A percentile compares a stretch with the other conserved stretches of the same genome.
Evolutionary conservation across 2,329 filamentous ascomycete genomes (phyloP).

Genomic region (Parascedosporium putredinis): DNA sequence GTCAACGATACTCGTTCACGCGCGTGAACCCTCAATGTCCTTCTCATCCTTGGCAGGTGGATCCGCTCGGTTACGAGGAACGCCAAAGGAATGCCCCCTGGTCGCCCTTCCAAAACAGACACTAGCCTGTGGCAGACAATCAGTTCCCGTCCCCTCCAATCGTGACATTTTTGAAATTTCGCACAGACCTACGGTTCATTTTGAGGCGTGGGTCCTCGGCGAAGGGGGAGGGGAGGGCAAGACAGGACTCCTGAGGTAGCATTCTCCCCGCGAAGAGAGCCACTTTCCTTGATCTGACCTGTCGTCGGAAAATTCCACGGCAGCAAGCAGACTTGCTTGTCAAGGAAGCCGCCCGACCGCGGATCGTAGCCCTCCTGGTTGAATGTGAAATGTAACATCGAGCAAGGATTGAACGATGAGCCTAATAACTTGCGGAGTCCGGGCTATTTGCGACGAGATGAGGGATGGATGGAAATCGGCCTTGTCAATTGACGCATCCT

Average conservation of each 20-base stretch:
- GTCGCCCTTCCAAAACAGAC: no score
- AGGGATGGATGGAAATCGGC: neutral
- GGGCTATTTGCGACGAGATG: neutral
- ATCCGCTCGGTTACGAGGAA: neutral
- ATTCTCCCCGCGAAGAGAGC: neutral
- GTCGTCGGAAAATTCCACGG: constrained; percentile 4
- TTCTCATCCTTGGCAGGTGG: neutral
- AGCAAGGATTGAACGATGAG: neutral
- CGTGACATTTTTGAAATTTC: neutral
- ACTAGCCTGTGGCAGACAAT: no score
- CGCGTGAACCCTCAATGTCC: neutral
- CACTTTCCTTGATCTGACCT: neutral
- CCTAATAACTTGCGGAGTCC: neutral
- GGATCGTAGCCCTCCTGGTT: neutral
- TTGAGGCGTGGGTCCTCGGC: neutral
- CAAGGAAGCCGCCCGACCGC: neutral
- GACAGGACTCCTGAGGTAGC: neutral
- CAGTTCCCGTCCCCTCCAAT: no score
- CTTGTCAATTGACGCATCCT: no score
- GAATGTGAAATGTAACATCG: neutral
- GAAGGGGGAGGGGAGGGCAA: no score
- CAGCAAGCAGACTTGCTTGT: neutral
- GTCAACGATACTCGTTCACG: no score
- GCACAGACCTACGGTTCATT: constrained; percentile 3
- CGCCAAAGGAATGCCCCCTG: no score